These are phyloP conservation scores for Fusarium chaquense DNA, from an alignment of 2,329 filamentous ascomycete genomes.

Conservation along the genomic window DNA sequence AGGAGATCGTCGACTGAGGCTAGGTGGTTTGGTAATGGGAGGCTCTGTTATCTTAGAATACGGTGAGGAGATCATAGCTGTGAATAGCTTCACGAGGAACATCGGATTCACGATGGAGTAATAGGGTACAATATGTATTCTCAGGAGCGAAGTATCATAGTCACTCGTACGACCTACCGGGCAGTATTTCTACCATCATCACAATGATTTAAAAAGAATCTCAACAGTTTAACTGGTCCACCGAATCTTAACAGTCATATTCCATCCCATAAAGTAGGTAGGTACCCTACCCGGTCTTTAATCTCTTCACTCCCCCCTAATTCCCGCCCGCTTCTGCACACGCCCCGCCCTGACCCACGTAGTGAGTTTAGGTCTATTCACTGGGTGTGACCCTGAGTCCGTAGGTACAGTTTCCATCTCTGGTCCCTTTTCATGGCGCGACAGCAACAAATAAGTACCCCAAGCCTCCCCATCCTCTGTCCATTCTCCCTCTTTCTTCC, in stretches of 20 bases:
- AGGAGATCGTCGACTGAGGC: constrained; percentile 23
- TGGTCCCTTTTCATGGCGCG: constrained; percentile 28
- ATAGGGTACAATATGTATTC: not conserved
- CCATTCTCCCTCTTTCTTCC: constrained; percentile 49
- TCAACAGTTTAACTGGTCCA: constrained; percentile 5
- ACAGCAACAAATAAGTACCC: constrained; percentile 58
- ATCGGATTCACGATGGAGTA: not conserved
- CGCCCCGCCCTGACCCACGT: constrained; percentile 34
- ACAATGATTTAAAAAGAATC: not conserved
- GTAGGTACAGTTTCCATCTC: constrained; percentile 2
- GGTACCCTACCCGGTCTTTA: constrained; percentile 21
- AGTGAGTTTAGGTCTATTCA: constrained; percentile 26
- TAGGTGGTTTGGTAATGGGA: constrained; percentile 1
- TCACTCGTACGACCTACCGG: not conserved
- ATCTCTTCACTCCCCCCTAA: constrained; percentile 39
- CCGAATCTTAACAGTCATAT: constrained; percentile 6
- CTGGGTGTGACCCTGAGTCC: constrained; percentile 25
- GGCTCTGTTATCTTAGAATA: not conserved
- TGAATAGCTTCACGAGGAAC: not conserved
- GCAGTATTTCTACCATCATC: not conserved
- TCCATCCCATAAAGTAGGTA: constrained; percentile 9
- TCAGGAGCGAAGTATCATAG: not conserved
- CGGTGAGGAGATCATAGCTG: not conserved
- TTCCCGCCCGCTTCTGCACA: constrained; percentile 36
- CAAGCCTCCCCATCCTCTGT: constrained; percentile 50